Base-by-base conservation (phyloP, 306 rosid species). In the Acacia melanoxylon region DNA sequence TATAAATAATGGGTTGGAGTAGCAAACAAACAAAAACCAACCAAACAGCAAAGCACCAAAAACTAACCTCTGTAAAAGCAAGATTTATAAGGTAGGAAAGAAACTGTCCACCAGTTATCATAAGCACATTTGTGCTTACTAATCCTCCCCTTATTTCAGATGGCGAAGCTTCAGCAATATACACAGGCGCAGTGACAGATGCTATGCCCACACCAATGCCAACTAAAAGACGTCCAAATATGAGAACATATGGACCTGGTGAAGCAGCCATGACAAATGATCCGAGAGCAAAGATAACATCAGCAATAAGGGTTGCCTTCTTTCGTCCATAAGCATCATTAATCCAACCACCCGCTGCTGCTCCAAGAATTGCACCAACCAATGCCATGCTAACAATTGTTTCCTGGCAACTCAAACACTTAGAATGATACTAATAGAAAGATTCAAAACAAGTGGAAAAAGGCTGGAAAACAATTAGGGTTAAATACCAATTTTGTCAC, bases 101-200 rank as follows among this genome's bases (percentile, higher is more conserved):
- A 86, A 92, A 94, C 83, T 94, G 98, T 83, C 98, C 98, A 35
- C 93, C 92, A 29, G 98, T 94, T 41, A 94, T 94, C 97, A 94
- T 91, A 75, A 92, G 96, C 59, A 90, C 94, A 82, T 94, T 94
- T 40, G 94, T 92, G 92, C 97, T 90, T 37, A 94, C 98, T 84
- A 94, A 80, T 51, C 85, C 91, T 76, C 98, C 97, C 84, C 98
- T 88, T 58, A 94, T 94, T 90, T 94, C 97, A 8, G 97, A 94
- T 0, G 98, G 98, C 1, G 98, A 90, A 70, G 94, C 94, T 77
- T 94, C 98, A 5, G 98, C 98, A 80, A 94, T 94, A 80, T 94
- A 94, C 3, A 94, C 97, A 40, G 97, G 97, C 80, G 98, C 97
- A 29, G 96, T 94, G 59, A 92, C 96, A 16, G 98, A 94, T 16